phyloP scores from a whole-genome alignment of 352 stramenopile species.

The Globisporangium irregulare region DNA sequence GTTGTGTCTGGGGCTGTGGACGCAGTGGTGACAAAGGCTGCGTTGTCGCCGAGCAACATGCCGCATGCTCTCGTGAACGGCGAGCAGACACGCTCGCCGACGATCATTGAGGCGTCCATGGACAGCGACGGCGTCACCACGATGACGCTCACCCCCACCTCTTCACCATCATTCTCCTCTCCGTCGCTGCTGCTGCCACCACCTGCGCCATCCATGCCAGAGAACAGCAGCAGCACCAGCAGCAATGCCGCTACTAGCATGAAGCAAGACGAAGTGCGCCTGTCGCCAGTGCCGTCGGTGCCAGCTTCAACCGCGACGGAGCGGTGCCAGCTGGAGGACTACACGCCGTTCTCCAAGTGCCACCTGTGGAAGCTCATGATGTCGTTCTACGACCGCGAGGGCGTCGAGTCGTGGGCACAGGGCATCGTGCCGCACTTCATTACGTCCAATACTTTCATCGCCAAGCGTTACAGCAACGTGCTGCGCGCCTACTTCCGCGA shows the following conservation, averaged over 20 bases:
- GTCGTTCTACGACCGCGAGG: conserved; percentile 89
- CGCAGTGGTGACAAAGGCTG: not conserved
- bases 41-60: not conserved
- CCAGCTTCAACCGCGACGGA: conserved; percentile 22
- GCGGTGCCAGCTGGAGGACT: conserved; percentile 86
- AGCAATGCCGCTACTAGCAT: not conserved
- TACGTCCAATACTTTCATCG: conserved; percentile 95
- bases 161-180: not conserved
- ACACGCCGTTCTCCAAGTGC: conserved; percentile 84
- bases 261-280: conserved; percentile 58
- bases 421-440: conserved; percentile 96
- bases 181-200: not conserved
- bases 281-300: conserved; percentile 4
- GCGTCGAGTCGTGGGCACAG: conserved; percentile 87
- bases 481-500: conserved; percentile 69
- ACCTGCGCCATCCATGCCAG: not conserved
- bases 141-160: not conserved
- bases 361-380: conserved; percentile 96
- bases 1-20: not conserved
- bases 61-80: not conserved
- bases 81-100: conserved; percentile 8
- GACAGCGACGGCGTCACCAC: conserved; percentile 9
- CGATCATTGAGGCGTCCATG: conserved; percentile 8
- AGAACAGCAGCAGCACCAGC: not conserved
- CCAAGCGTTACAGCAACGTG: conserved; percentile 83